Percentiles rank a stretch among this genome's conserved stretches.
Conservation (phyloP, 768 basidiomycete species). For the Boletus tomentosulus region DNA sequence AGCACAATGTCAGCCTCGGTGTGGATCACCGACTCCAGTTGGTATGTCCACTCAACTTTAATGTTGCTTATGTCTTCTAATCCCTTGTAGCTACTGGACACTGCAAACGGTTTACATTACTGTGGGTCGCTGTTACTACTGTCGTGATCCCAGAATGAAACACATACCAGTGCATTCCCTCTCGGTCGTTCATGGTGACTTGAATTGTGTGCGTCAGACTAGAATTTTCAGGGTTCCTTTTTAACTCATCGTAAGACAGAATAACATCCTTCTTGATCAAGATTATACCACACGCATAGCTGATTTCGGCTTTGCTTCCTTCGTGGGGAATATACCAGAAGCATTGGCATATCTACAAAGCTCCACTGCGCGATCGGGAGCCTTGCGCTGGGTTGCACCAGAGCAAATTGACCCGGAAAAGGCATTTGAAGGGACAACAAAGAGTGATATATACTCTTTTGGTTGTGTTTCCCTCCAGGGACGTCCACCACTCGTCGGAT, state of each 20-base stretch:
- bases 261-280: not conserved
- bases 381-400: not conserved
- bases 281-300: not conserved
- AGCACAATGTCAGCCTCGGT: too few species aligned
- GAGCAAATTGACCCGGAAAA: not conserved
- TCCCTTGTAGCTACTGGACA: constrained; percentile 16
- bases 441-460: not conserved
- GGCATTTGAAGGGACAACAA: not conserved
- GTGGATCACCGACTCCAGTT: constrained; percentile 9
- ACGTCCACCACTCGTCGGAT: not conserved
- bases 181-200: constrained; percentile 10
- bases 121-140: not conserved
- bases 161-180: not conserved
- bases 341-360: not conserved
- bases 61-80: constrained; percentile 8
- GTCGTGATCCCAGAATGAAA: not conserved
- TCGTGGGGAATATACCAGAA: not conserved
- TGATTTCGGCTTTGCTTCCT: not conserved
- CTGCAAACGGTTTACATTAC: not conserved
- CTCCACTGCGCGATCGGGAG: not conserved
- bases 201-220: constrained; percentile 7
- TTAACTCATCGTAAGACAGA: not conserved
- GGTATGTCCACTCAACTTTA: constrained; percentile 11
- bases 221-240: too few species aligned
- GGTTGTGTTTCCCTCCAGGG: not conserved